Base-by-base conservation (phyloP, 805 yeast genomes). In the Yamadazyma laniorum region DNA sequence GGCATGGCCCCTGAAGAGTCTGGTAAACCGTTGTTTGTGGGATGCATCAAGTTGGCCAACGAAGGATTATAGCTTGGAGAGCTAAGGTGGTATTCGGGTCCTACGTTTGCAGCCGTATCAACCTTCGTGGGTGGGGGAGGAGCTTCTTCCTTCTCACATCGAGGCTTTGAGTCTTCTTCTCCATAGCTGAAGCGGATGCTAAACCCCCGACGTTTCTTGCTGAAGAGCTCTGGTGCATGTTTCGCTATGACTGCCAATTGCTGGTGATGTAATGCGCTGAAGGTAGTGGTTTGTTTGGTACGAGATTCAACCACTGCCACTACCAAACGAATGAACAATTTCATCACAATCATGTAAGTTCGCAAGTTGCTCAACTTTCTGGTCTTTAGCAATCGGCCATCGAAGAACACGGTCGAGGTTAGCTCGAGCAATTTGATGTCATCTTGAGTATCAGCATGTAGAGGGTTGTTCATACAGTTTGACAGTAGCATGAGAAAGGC, bases 401-500 rank as follows among this genome's bases (percentile, higher is more conserved):
- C 40, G 32, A 45, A 48, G 18, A 39, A 36, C 8, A 18, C 11
- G 23, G 38, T 33, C 2, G 44, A 35, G 2, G 35, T 37, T 9
- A 51, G 53, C 25, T 50, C 43, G 18, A 62, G 47, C 19, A 62
- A 40, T 19, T 49, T 37, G 34, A 59, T 32, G 38, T 62, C 66
- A 7, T 34, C 35, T 25, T 42, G 18, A 3, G 47, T 34, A 7
- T 58, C 63, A 2, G 48, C 48, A 13, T 37, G 39, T 2, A 43
- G 45, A 3, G 61, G 55, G 32, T 55, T 45, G 29, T 28, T 50
- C 47, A 59, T 37, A 28, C 55, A 47, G 38, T 58, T 50, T 1
- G 61, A 53, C 19, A 55, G 32, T n/a, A 63, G 34, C 39, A 55
- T 51, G 35, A 55, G 45, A 37, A 47, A 56, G 4, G 64, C 66